Conservation (phyloP, 2,329 filamentous ascomycete species). For the Botrytis fabae region DNA sequence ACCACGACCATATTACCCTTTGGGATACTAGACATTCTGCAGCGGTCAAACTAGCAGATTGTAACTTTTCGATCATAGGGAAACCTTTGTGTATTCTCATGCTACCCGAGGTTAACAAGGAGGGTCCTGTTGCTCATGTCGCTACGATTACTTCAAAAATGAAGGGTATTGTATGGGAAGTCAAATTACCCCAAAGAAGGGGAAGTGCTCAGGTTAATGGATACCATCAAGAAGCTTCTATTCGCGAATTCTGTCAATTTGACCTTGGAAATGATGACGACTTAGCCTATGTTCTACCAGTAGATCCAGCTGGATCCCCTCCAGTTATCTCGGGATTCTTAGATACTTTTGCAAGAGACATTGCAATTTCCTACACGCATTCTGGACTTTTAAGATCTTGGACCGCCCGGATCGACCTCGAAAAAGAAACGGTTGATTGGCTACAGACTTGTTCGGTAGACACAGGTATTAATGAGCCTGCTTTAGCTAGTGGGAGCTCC, state of each 20-base stretch:
- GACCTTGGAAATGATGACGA: slow-evolving; percentile 61
- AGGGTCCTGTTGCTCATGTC: slow-evolving; percentile 62
- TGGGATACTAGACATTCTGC: slow-evolving; percentile 72
- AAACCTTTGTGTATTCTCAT: slow-evolving; percentile 79
- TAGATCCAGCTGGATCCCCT: slow-evolving; percentile 79
- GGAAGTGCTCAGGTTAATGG: slow-evolving; percentile 28
- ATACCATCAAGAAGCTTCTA: slow-evolving; percentile 40
- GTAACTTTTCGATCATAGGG: slow-evolving; percentile 60
- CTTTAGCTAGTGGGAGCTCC: slow-evolving; percentile 80
- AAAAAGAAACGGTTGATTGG: slow-evolving; percentile 70
- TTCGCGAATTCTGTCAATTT: slow-evolving; percentile 71
- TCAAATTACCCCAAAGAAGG: slow-evolving; percentile 57
- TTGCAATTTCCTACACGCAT: slow-evolving; percentile 80
- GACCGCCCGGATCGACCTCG: slow-evolving; percentile 72
- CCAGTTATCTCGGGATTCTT: slow-evolving; percentile 74
- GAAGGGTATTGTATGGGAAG: slow-evolving; percentile 79
- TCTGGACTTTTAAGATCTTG: slow-evolving; percentile 77
- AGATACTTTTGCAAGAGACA: slow-evolving; percentile 81
- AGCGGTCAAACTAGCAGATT: slow-evolving; percentile 59
- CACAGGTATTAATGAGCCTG: slow-evolving; percentile 70
- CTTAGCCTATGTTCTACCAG: slow-evolving; percentile 69
- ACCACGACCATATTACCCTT: slow-evolving; percentile 67
- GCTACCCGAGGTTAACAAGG: slow-evolving; percentile 61
- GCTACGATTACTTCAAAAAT: slow-evolving; percentile 81
- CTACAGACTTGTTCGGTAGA: slow-evolving; percentile 78